Conservation (phyloP, 1,284 basidiomycete species). For the Inonotus obliquus region DNA sequence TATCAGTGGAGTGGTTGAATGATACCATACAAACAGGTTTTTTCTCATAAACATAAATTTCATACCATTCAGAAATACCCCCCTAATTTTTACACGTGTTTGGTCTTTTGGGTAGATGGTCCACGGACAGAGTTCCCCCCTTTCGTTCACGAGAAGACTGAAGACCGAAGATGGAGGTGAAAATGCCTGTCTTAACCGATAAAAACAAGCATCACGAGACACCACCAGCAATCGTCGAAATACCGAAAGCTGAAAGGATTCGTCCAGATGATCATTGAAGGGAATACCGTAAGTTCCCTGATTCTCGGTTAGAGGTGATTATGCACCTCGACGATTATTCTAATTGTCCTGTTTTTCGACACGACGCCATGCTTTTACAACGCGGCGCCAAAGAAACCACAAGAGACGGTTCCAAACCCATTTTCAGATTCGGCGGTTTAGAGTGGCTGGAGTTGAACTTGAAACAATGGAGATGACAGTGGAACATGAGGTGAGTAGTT, state of each 20-base stretch:
- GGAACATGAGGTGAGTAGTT: too few species aligned
- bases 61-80: neutral
- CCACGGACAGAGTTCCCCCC: too few species aligned
- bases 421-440: too few species aligned
- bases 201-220: neutral
- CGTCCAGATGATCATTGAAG: neutral
- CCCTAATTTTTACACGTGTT: neutral
- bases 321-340: neutral
- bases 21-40: neutral
- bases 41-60: neutral
- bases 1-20: neutral
- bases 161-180: neutral
- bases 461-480: too few species aligned
- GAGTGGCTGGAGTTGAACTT: too few species aligned
- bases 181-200: neutral
- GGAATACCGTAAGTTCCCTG: neutral
- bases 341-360: neutral
- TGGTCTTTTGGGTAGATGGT: neutral
- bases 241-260: neutral
- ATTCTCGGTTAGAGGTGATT: neutral
- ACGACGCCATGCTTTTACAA: constrained; percentile 16
- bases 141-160: neutral
- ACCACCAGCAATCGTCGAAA: neutral
- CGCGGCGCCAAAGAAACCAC: constrained; percentile 8
- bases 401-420: neutral